These are phyloP conservation scores for Euphorbia celastroides DNA, from an alignment of 441 rosid genomes.

Conservation along the genomic window DNA sequence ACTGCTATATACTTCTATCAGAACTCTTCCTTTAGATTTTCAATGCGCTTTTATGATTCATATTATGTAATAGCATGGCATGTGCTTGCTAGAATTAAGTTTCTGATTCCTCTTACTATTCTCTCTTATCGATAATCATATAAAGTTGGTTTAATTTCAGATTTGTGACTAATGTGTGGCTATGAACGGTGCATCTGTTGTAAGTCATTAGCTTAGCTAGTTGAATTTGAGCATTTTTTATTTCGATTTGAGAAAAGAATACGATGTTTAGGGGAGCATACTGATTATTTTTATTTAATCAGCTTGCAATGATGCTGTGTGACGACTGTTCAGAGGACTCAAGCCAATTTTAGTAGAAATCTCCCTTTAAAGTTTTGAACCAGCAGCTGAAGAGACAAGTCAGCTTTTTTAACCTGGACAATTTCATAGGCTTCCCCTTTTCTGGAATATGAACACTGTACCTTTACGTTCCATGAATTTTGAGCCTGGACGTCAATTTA, in stretches of 20 bases:
- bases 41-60: background rate
- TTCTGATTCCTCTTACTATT: background rate
- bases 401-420: slow-evolving; percentile 22
- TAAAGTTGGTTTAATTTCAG: background rate
- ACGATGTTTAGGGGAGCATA: slow-evolving; percentile 16
- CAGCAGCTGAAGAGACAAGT: slow-evolving; percentile 30
- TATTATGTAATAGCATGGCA: background rate
- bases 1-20: background rate
- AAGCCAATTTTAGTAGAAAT: slow-evolving; percentile 28
- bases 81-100: background rate
- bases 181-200: slow-evolving; percentile 2
- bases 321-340: slow-evolving; percentile 38
- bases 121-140: background rate
- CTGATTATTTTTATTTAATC: slow-evolving; percentile 39
- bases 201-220: background rate
- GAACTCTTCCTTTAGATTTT: background rate
- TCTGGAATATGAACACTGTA: background rate
- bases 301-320: slow-evolving; percentile 69
- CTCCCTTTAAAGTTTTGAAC: slow-evolving; percentile 31
- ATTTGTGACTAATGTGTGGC: background rate
- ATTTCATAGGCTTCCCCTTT: slow-evolving; percentile 13
- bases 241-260: slow-evolving; percentile 17
- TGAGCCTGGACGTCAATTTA: background rate
- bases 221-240: background rate
- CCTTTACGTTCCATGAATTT: background rate